A percentile compares a stretch with the other conserved stretches of the same genome.
Conservation (phyloP, 495 filamentous ascomycete species). For the Penicillium nucicola region DNA sequence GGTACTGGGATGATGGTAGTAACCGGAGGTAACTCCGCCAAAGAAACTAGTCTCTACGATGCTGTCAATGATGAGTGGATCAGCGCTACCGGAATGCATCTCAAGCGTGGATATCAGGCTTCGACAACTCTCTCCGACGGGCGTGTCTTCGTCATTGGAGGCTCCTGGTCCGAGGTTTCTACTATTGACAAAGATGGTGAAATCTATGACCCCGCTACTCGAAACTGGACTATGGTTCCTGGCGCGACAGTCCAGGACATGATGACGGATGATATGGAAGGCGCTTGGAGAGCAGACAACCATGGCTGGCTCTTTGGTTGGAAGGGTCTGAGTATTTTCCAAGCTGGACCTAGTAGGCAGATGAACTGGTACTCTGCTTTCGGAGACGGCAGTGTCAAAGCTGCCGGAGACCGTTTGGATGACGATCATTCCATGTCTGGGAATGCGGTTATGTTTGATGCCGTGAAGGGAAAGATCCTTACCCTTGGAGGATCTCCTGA, state of each 20-base stretch:
- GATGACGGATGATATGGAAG: constrained; percentile 44
- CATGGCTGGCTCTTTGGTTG: constrained; percentile 58
- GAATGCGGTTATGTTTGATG: constrained; percentile 56
- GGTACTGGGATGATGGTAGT: constrained; percentile 50
- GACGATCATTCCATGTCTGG: constrained; percentile 54
- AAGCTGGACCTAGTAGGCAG: constrained; percentile 48
- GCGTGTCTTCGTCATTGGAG: constrained; percentile 58
- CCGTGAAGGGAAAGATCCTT: constrained; percentile 51
- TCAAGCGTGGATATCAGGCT: constrained; percentile 56
- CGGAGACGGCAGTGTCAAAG: constrained; percentile 32
- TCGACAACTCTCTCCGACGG: constrained; percentile 52
- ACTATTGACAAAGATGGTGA: constrained; percentile 50
- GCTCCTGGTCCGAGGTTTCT: constrained; percentile 49
- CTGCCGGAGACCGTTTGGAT: constrained; percentile 29
- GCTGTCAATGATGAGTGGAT: constrained; percentile 23
- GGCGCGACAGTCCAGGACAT: constrained; percentile 42
- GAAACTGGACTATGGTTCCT: constrained; percentile 36
- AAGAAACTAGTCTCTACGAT: constrained; percentile 48
- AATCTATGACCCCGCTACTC: constrained; percentile 42
- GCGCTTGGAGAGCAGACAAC: constrained; percentile 26
- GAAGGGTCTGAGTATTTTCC: constrained; percentile 51
- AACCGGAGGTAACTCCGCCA: constrained; percentile 46
- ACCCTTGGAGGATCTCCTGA: constrained; percentile 46
- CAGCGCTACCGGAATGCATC: constrained; percentile 36
- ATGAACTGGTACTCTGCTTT: constrained; percentile 48